Conservation (phyloP, 148 eudicot species). For the Heliosperma pusillum region DNA sequence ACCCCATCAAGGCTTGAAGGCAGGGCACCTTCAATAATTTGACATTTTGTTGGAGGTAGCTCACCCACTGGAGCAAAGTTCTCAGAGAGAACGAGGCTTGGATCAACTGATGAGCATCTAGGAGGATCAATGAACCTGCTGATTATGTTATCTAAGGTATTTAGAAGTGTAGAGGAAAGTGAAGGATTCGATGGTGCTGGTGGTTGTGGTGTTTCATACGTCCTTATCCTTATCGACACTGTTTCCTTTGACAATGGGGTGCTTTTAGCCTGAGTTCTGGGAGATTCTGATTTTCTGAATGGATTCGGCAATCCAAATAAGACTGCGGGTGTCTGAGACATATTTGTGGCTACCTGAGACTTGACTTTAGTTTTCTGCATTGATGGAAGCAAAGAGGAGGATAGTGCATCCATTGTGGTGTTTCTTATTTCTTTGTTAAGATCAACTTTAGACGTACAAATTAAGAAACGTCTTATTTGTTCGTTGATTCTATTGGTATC, state of each 20-base stretch:
- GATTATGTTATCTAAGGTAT: slow-evolving; percentile 46
- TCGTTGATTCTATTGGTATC: no score
- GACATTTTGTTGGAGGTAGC: slow-evolving; percentile 60
- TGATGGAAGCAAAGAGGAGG: slow-evolving; percentile 25
- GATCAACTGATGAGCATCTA: slow-evolving; percentile 44
- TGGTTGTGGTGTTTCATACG: no score
- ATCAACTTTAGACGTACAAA: no score
- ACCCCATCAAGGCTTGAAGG: slow-evolving; percentile 65
- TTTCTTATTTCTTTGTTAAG: background rate
- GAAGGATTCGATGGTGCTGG: no score
- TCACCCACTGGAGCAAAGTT: slow-evolving; percentile 65
- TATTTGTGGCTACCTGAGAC: slow-evolving; percentile 7
- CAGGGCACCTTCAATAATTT: slow-evolving; percentile 42
- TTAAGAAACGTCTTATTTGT: no score
- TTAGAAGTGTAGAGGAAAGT: slow-evolving; percentile 18
- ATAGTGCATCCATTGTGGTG: slow-evolving; percentile 26
- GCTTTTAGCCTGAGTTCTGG: background rate
- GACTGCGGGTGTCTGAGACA: background rate
- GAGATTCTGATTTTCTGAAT: slow-evolving; percentile 1
- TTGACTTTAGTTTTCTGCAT: slow-evolving; percentile 15
- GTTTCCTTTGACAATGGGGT: background rate
- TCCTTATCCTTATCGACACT: background rate
- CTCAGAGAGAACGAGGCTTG: slow-evolving; percentile 8
- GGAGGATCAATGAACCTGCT: slow-evolving; percentile 61
- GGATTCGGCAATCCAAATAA: background rate